phyloP scores from a whole-genome alignment of 805 yeast species.

The Isabelozyma rhagii region DNA sequence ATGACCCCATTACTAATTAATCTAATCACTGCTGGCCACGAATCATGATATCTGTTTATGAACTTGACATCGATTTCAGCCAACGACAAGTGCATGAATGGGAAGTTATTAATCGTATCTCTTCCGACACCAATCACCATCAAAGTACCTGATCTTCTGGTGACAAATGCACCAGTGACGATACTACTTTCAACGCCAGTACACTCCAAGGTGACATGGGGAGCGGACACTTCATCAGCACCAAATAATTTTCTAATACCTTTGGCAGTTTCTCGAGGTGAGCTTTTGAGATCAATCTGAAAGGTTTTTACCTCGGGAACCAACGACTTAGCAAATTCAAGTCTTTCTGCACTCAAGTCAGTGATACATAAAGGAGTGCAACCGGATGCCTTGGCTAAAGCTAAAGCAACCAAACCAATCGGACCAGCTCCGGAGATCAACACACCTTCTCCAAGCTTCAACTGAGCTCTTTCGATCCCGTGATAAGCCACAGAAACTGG shows the following conservation, averaged over 20 bases:
- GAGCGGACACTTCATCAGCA: slow-evolving; percentile 32
- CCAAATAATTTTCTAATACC: slow-evolving; percentile 35
- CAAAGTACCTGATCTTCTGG: slow-evolving; percentile 65
- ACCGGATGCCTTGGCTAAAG: slow-evolving; percentile 50
- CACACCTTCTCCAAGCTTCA: slow-evolving; percentile 47
- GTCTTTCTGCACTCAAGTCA: slow-evolving; percentile 43
- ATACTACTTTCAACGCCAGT: slow-evolving; percentile 81
- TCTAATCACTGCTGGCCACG: slow-evolving; percentile 65
- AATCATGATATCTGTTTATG: slow-evolving; percentile 82
- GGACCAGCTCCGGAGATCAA: slow-evolving; percentile 58
- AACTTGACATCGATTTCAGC: slow-evolving; percentile 72
- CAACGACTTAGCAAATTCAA: slow-evolving; percentile 43
- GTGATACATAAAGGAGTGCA: slow-evolving; percentile 52
- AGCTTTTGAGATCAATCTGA: slow-evolving; percentile 29
- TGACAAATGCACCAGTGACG: slow-evolving; percentile 58
- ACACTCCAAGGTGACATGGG: slow-evolving; percentile 74
- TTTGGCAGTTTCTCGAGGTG: slow-evolving; percentile 35
- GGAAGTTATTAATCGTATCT: slow-evolving; percentile 61
- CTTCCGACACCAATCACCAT: slow-evolving; percentile 87
- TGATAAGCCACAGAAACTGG: slow-evolving; percentile 54
- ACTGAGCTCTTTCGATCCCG: slow-evolving; percentile 47
- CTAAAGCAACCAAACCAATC: slow-evolving; percentile 50
- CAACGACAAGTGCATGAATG: slow-evolving; percentile 63
- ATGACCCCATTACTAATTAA: slow-evolving; percentile 47
- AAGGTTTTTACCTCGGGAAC: slow-evolving; percentile 47